Evolutionary conservation across 169 alveolate genomes (phyloP), one percentile per base, ranked within the genome.

Genomic region (Plasmodium gonderi): DNA sequence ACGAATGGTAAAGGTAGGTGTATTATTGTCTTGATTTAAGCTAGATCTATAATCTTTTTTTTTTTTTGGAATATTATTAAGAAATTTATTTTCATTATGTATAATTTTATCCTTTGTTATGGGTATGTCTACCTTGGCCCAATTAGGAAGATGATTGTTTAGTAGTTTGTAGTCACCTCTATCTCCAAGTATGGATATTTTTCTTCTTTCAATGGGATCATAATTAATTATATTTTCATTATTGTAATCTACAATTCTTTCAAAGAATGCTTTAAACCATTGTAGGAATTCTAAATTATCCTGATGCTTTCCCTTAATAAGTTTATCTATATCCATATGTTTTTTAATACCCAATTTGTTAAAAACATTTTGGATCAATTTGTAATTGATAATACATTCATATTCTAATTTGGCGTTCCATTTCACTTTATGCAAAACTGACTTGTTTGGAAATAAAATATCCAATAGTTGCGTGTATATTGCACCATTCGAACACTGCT

Each of bases 241-340:
- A 67, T 97, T 97, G 23, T 95, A 96, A 38, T 96, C 97, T 23
- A 96, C 92, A 44, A 96, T 94, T 23, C 97, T 91, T 80, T 97
- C 99, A 95, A 95, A 98, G 95, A 96, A 98, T n/a, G 99, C 97
- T 94, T 98, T 98, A 91, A 99, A 90, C 99, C 99, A 99, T 95
- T 99, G 99, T 45, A 98, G 92, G 93, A 99, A 98, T 94, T 98
- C 99, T 67, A 98, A 96, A 95, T 98, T 98, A 94, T 98, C 99
- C 81, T 98, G 98, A 95, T 98, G 98, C 89, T 97, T 98, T 17
- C 99, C 99, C 78, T 97, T 98, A 23, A 97, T 97, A 40, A 97
- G 95, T 95, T 93, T 96, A 89, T 97, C 98, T 36, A 98, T 98
- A 90, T 98, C 99, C 68, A 99, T 98, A 91, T 98, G 97, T 90